These are phyloP conservation scores for Amanita jacksonii DNA, from an alignment of 768 basidiomycete species.

Conservation along the genomic window DNA sequence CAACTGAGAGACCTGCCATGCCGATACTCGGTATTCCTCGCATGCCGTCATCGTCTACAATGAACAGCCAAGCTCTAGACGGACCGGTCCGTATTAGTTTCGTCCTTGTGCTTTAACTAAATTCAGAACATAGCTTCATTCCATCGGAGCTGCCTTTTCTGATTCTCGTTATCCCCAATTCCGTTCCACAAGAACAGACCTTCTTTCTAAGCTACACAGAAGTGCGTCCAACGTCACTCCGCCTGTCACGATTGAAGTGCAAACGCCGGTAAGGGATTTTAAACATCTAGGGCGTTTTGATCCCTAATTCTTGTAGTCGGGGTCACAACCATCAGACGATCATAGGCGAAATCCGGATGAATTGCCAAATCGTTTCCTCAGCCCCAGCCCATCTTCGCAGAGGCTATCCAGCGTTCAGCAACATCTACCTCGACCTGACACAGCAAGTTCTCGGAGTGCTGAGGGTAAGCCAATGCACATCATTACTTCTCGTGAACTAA, in stretches of 20 bases:
- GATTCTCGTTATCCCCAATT: slow-evolving; percentile 2
- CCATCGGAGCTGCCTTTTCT: neutral
- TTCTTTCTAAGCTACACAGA: slow-evolving; percentile 1
- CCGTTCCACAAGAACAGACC: neutral
- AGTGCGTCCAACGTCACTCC: slow-evolving; percentile 1
- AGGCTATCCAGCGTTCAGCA: neutral
- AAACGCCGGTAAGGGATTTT: neutral
- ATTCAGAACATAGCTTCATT: neutral
- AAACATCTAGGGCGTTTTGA: neutral
- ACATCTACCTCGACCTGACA: neutral
- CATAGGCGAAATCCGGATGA: neutral
- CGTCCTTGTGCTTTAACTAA: too few species aligned
- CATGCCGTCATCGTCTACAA: slow-evolving; percentile 2
- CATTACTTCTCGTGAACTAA: neutral
- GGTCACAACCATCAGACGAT: slow-evolving; percentile 3
- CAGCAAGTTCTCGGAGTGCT: neutral
- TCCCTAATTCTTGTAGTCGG: neutral
- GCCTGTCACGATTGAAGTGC: slow-evolving; percentile 6
- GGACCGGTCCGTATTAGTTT: neutral
- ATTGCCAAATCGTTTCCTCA: slow-evolving; percentile 4
- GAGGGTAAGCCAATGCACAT: neutral
- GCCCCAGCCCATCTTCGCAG: neutral
- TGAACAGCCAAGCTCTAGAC: neutral
- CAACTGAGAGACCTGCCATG: slow-evolving; percentile 9
- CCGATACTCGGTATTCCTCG: neutral